A percentile compares a stretch with the other conserved stretches of the same genome.
phyloP scores from a whole-genome alignment of 257 asterid species.

The Solanum chmielewskii region DNA sequence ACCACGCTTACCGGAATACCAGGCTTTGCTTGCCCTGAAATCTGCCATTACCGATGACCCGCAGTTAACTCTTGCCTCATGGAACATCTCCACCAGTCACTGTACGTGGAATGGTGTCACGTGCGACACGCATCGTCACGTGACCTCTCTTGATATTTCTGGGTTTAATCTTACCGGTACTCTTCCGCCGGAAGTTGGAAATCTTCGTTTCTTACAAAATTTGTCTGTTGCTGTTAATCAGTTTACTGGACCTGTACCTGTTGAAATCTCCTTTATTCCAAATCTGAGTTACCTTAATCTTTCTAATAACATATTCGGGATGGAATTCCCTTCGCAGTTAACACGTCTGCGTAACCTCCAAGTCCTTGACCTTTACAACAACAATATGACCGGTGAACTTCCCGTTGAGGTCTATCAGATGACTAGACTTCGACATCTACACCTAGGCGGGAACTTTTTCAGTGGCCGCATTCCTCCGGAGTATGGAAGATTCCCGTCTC shows the following conservation, averaged over 20 bases:
- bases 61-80: slow-evolving; percentile 40
- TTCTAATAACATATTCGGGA: slow-evolving; percentile 57
- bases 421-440: slow-evolving; percentile 46
- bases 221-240: slow-evolving; percentile 51
- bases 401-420: slow-evolving; percentile 47
- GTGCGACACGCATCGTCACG: slow-evolving; percentile 63
- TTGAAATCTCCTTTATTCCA: slow-evolving; percentile 38
- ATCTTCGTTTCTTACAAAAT: slow-evolving; percentile 50
- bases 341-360: slow-evolving; percentile 35
- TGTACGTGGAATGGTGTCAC: slow-evolving; percentile 82
- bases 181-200: slow-evolving; percentile 44
- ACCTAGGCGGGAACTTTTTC: slow-evolving; percentile 78
- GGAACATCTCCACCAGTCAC: slow-evolving; percentile 42
- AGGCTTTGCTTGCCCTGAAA: slow-evolving; percentile 57
- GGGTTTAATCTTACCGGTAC: slow-evolving; percentile 46
- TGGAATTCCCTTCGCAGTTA: slow-evolving; percentile 40
- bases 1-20: slow-evolving; percentile 34
- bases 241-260: slow-evolving; percentile 55
- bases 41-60: slow-evolving; percentile 68
- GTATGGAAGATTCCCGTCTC: slow-evolving; percentile 38
- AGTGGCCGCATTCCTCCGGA: slow-evolving; percentile 57
- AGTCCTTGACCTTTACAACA: slow-evolving; percentile 73
- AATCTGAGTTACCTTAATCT: slow-evolving; percentile 55
- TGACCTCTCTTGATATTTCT: slow-evolving; percentile 54
- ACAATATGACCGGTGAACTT: slow-evolving; percentile 57